A percentile compares a stretch with the other conserved stretches of the same genome.
These are phyloP conservation scores for Dalechampia spathulata DNA, from an alignment of 441 rosid genomes.

Conservation along the genomic window DNA sequence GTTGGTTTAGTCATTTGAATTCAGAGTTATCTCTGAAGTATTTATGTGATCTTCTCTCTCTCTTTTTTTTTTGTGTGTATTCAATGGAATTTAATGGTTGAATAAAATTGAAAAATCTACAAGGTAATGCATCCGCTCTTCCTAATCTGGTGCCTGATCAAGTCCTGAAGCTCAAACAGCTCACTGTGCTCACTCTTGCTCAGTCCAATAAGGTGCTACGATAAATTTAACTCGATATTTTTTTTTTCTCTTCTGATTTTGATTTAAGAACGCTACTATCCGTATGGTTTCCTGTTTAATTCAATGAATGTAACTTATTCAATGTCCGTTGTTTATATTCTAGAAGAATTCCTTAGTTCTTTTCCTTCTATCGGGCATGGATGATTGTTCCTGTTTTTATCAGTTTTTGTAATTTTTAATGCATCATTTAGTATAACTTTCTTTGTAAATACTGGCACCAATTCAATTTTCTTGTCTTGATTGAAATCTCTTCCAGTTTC, in stretches of 20 bases:
- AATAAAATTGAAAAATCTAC: neutral
- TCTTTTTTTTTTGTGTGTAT: neutral
- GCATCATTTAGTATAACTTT: no score
- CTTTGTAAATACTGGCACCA: neutral
- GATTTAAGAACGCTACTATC: neutral
- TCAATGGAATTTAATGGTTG: neutral
- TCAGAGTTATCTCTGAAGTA: neutral
- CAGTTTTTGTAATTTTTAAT: no score
- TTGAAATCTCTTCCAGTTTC: constrained; percentile 32
- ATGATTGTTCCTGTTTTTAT: no score
- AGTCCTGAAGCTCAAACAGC: constrained; percentile 41
- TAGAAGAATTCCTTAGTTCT: no score
- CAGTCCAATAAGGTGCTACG: constrained; percentile 34
- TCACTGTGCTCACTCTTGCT: constrained; percentile 37
- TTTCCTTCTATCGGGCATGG: no score
- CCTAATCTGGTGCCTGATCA: constrained; percentile 27
- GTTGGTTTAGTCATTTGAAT: neutral
- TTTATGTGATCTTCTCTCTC: neutral
- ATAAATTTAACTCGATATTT: neutral
- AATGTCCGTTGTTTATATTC: neutral
- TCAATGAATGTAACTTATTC: neutral
- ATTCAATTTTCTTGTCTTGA: constrained; percentile 1
- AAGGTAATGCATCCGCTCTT: constrained; percentile 20
- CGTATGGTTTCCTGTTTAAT: neutral
- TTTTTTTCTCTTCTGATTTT: neutral